These are phyloP conservation scores for Piromyces finnis DNA, from an alignment of 192 early-diverging fungal genomes.

Conservation along the genomic window DNA sequence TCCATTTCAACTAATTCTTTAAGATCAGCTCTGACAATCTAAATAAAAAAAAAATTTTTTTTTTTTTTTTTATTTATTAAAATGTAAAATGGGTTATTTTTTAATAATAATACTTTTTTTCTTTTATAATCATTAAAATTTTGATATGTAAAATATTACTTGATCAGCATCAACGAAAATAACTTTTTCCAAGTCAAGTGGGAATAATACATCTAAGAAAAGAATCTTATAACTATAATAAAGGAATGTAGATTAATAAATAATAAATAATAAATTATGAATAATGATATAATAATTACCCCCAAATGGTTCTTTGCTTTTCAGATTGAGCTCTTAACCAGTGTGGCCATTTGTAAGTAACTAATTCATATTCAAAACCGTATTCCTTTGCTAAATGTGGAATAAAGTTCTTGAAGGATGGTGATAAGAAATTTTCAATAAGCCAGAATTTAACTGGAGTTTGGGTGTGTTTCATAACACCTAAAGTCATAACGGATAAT, in stretches of 20 bases:
- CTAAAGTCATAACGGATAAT: conserved; percentile 89
- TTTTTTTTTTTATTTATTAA: no score
- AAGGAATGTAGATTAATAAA: not conserved
- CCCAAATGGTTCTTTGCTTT: conserved; percentile 97
- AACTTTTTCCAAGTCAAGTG: conserved; percentile 73
- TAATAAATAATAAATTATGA: not conserved
- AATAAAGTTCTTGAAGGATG: conserved; percentile 86
- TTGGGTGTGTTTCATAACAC: conserved; percentile 72
- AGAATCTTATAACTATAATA: conserved; percentile 84
- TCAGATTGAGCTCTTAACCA: conserved; percentile 84
- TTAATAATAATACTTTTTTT: no score
- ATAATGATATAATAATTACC: conserved; percentile 16
- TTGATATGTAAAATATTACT: no score
- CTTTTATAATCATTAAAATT: no score
- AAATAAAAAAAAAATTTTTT: conserved; percentile 1
- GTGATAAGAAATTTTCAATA: conserved; percentile 93
- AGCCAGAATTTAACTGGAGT: conserved; percentile 96
- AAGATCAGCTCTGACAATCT: conserved; percentile 86
- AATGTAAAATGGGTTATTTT: no score
- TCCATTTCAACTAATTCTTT: conserved; percentile 86
- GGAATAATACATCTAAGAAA: conserved; percentile 95
- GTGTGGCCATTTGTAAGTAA: conserved; percentile 97
- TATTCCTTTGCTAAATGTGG: conserved; percentile 72
- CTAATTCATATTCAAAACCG: conserved; percentile 83
- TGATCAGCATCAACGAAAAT: conserved; percentile 99